A percentile compares a stretch with the other conserved stretches of the same genome.
Conservation (phyloP, 768 basidiomycete genomes). For the Lactarius hatsudake region DNA sequence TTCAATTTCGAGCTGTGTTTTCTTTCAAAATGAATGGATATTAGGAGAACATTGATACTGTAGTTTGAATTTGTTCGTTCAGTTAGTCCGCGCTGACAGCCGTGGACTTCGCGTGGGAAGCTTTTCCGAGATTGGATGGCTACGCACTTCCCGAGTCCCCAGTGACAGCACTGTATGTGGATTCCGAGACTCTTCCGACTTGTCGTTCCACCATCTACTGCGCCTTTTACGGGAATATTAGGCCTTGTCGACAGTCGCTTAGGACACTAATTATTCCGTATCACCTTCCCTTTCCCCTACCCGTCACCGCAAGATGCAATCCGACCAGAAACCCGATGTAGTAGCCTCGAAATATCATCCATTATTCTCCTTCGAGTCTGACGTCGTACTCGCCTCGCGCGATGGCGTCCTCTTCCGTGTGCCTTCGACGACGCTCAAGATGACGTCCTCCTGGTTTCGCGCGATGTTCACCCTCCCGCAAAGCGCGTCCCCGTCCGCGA, state of each 20-base stretch:
- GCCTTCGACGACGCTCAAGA: constrained; percentile 58
- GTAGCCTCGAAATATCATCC: constrained; percentile 40
- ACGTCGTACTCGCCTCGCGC: constrained; percentile 53
- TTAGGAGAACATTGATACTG: background rate
- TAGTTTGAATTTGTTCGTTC: background rate
- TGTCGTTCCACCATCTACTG: background rate
- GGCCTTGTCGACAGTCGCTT: background rate
- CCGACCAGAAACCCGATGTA: background rate
- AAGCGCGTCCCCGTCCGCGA: background rate
- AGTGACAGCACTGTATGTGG: background rate
- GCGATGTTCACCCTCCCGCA: constrained; percentile 60
- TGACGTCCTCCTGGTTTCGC: constrained; percentile 63
- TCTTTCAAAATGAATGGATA: background rate
- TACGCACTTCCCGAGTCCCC: background rate
- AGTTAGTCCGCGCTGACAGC: too few relatives aligned
- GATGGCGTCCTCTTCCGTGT: constrained; percentile 53
- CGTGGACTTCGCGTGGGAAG: background rate
- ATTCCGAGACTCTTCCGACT: background rate
- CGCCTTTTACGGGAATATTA: background rate
- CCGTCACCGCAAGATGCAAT: background rate
- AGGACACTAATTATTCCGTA: background rate
- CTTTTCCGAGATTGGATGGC: background rate
- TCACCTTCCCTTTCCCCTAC: background rate
- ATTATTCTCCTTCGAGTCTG: constrained; percentile 53
- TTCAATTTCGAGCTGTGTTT: background rate